Evolutionary conservation across 2,329 filamentous ascomycete genomes (phyloP), one percentile per base, ranked within the genome.

Genomic region (Aspergillus texensis): DNA sequence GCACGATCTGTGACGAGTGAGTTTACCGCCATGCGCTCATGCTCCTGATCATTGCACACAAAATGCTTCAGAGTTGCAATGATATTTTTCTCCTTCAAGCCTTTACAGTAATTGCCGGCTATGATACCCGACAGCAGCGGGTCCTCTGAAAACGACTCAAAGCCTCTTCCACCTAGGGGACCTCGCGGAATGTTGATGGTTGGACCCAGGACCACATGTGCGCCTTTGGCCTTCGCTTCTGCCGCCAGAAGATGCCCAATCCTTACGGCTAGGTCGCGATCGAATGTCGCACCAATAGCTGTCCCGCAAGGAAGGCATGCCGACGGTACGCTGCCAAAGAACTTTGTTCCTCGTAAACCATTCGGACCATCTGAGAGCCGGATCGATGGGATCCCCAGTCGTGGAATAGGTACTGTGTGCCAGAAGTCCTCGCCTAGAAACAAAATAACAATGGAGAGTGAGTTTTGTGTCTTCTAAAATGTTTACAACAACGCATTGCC

Each of bases 91-190:
- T 89, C 88, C 72, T 95, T 91, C 61, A 91, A 81, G 4, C 90
- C 90, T 50, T 86, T 87, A 71, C 92, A 89, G 65, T 92, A 91
- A 62, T 89, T 85, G 2, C 89, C 86, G 16, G 90, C 89, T 64
- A 93, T 80, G 66, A 89, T 90, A 41, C 91, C 91, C 0, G 91
- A 91, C 12, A 95, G 82, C 9, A 89, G 84, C 0, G 92, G 91
- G 68, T 95, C 92, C 75, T 95, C 92, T 0, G 91, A 93, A 75
- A 93, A 94, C 0, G 91, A 93, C 77, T 95, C 92, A 68, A 94
- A 95, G 67, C 93, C 93, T 62, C 92, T 85, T 19, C 92, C 92
- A 21, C 92, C 92, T 0, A 95, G 83, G 0, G 92, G 92, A 57
- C 91, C 90, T 19, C 92, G 86, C 71, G 94, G 92, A 82, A 94